Base-by-base conservation (phyloP, 306 rosid species). In the Glycine tomentella region DNA sequence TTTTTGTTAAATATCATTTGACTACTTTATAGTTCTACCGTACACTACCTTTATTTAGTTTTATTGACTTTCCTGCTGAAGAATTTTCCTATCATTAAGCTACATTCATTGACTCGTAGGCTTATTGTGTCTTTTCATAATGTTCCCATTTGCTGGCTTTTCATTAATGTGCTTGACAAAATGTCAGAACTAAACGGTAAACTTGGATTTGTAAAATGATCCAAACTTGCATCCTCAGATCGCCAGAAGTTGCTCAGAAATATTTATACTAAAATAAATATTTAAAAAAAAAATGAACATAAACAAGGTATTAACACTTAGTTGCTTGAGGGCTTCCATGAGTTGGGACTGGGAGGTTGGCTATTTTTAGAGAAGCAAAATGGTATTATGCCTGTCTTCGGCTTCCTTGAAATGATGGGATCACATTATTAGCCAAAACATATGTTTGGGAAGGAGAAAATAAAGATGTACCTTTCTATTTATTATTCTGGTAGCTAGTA, bases 91-190 rank as follows among this genome's bases (percentile, higher is more conserved):
- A 4, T 42, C 8, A 33, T 44, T 17, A 42, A 38, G 71, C 36
- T 53, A 67, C 72, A 15, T 69, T 69, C 74, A 16, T 69, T 68
- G 56, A 69, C 74, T 46, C 8, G 15, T 20, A 13, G 8, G n/a
- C 15, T 15, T 45, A 0, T 45, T 45, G 56, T 4, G 38, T 69
- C 56, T 46, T 69, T 68, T 69, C 0, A 17, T 17, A 46, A 25
- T 12, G 5, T 11, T 44, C 17, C 57, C 17, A 17, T 45, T 69
- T 11, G 40, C 74, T 1, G 57, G 20, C 57, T 69, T 69, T 48
- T 69, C 15, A 9, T 44, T 17, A 14, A 17, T 5, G 74, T 45
- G n/a, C 55, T 44, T 4, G 16, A 44, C 55, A 34, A 5, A 11
- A 33, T 8, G 20, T 25, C 11, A 25, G 46, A 50, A 71, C 48